Percentiles rank a stretch among this genome's conserved stretches.
phyloP scores from a whole-genome alignment of 768 basidiomycete species.

The Tulasnella sp. region DNA sequence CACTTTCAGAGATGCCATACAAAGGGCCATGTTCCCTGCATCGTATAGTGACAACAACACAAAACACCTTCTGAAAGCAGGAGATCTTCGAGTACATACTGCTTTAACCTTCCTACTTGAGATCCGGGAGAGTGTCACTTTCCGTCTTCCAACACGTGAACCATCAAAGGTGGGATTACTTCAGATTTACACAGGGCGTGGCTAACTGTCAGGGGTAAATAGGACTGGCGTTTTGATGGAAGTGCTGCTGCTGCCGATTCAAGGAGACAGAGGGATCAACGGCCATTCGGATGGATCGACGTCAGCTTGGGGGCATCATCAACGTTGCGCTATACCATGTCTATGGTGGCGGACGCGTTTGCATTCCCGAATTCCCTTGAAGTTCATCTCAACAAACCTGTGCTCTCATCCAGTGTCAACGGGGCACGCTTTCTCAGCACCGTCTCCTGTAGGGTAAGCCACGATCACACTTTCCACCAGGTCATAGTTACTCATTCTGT shows the following conservation, averaged over 20 bases:
- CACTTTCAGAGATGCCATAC: constrained; percentile 49
- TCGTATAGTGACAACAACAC: constrained; percentile 51
- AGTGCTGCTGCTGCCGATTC: constrained; percentile 18
- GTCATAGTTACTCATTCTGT: constrained; percentile 6
- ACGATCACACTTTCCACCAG: background rate
- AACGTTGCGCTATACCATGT: constrained; percentile 70
- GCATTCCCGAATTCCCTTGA: constrained; percentile 76
- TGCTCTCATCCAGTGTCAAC: constrained; percentile 74
- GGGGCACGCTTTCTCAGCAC: constrained; percentile 67
- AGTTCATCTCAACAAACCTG: constrained; percentile 67
- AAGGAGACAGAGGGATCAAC: constrained; percentile 41
- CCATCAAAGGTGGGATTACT: constrained; percentile 55
- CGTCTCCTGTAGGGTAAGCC: constrained; percentile 60
- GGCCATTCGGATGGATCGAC: constrained; percentile 49
- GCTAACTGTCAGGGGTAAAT: no score
- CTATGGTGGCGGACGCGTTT: constrained; percentile 55
- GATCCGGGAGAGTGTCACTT: constrained; percentile 57
- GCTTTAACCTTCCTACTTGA: constrained; percentile 69
- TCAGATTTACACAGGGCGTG: background rate
- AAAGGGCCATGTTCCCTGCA: constrained; percentile 71
- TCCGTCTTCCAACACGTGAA: constrained; percentile 86
- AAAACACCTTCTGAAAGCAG: constrained; percentile 39
- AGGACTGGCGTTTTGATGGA: constrained; percentile 94
- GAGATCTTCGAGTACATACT: constrained; percentile 71
- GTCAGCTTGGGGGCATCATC: constrained; percentile 67